Base-by-base conservation (phyloP, 164 flowering plant species). In the Macadamia tetraphylla region DNA sequence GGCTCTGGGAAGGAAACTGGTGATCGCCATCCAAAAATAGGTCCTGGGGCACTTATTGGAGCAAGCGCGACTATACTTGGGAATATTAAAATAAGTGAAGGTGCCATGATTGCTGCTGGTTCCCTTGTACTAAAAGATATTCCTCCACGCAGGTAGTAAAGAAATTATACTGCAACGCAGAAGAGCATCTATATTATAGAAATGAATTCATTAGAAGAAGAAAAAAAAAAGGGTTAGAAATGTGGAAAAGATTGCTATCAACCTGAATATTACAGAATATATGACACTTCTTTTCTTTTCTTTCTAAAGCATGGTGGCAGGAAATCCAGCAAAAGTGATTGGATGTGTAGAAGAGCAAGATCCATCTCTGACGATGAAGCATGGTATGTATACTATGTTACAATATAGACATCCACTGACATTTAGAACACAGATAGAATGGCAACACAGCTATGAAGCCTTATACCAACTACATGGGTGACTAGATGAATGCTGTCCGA, bases 41-140 rank as follows among this genome's bases (percentile, higher is more conserved):
- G 89, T 56, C 82, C 85, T 59, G 90, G 94, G 48, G 92, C 86
- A 62, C 84, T 89, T 18, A 81, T 88, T 75, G 94, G 92, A 74
- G 92, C 92, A 31, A 73, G 85, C 69, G 91, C 79, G 40, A 85
- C 80, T 35, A 83, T 92, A 72, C 90, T 92, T 53, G 98, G 98
- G 48, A 92, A 92, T 67, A 87, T 92, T 61, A 74, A 42, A 70
- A 81, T 92, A 66, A 96, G 98, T 68, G 83, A 86, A 74, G 92
- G 94, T 62, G 94, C 98, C 51, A 87, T 88, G 92, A 68, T 92
- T 48, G 96, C 92, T 70, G 88, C 98, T 66, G 89, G 94, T 66
- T 90, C 96, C 55, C 87, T 92, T 70, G 93, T 92, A 43, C 63
- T 92, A 51, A 84, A 88, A 68, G 84, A 84, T 69, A 78, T 86